Conservation (phyloP, 495 filamentous ascomycete genomes). For the Talaromyces adpressus region DNA sequence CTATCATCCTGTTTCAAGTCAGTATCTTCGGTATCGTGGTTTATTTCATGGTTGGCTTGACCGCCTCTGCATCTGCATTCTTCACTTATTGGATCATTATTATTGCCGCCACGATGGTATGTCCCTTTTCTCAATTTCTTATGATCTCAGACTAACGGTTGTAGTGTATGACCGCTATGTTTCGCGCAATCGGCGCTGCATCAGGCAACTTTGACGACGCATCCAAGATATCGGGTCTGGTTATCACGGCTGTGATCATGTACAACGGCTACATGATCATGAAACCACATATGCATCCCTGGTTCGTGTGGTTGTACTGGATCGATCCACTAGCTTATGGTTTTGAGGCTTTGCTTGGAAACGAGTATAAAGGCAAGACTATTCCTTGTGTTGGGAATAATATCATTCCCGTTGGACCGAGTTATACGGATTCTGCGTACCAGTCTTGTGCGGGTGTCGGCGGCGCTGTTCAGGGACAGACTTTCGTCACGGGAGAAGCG, state of each 20-base stretch:
- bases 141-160: slow-evolving; percentile 11
- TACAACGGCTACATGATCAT: slow-evolving; percentile 72
- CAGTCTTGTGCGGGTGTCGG: slow-evolving; percentile 49
- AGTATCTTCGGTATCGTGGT: slow-evolving; percentile 60
- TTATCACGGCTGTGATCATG: slow-evolving; percentile 41
- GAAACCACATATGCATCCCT: slow-evolving; percentile 59
- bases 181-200: slow-evolving; percentile 41
- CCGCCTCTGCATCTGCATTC: slow-evolving; percentile 39
- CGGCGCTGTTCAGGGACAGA: slow-evolving; percentile 37
- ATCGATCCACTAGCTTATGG: slow-evolving; percentile 69
- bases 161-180: slow-evolving; percentile 44
- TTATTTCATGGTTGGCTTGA: slow-evolving; percentile 64
- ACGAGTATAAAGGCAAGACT: slow-evolving; percentile 53
- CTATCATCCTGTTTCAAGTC: slow-evolving; percentile 57
- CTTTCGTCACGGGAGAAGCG: slow-evolving; percentile 33
- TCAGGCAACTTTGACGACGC: slow-evolving; percentile 46
- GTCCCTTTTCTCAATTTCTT: slow-evolving; percentile 8
- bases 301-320: slow-evolving; percentile 71
- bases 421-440: slow-evolving; percentile 18
- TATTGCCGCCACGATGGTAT: slow-evolving; percentile 30
- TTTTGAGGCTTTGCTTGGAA: slow-evolving; percentile 61
- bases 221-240: slow-evolving; percentile 46
- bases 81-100: slow-evolving; percentile 46
- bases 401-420: slow-evolving; percentile 39
- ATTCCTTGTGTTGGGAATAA: slow-evolving; percentile 43